Base-by-base conservation (phyloP, 2,329 filamentous ascomycete species). In the Aspergillus sp. region DNA sequence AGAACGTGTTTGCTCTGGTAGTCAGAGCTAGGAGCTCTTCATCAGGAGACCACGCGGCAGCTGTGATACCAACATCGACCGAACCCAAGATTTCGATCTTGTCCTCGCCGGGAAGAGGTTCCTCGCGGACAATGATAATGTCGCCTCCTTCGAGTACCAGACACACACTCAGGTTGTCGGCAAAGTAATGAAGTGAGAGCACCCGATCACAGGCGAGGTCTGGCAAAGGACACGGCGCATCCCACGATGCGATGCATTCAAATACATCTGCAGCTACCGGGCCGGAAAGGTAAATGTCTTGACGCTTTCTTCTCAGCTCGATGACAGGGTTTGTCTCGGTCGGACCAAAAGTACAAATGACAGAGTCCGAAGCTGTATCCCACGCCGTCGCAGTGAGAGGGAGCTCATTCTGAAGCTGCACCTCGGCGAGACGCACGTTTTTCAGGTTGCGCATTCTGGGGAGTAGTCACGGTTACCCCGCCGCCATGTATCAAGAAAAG, bases 41-140 rank as follows among this genome's bases (percentile, higher is more conserved):
- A 65, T 99, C 94, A 2, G 92, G 92, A 36, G 93, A 95, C 94
- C 94, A 99, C 60, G 84, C 82, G 14, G 92, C 93, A 14, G 91
- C 90, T 20, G 86, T 83, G 62, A 99, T 96, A 20, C 93, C 94
- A 53, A 88, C 88, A 73, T 96, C 91, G 35, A 99, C 89, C 32
- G 91, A 95, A 42, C 94, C 94, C 58, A 97, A 85, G 61, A 99
- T 97, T 72, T 97, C 94, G 61, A 99, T 91, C 61, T 89, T 85
- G 35, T 91, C 88, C 68, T 89, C 84, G 54, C 81, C 84, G 5
- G 79, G 75, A 30, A 79, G 68, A 41, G 84, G 79, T 38, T 86
- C 82, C 67, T 96, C 90, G 59, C 87, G 83, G 24, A 96, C 88
- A 47, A 92, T 80, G 55, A 96, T 76, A 57, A 99, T 93, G 73